Evolutionary conservation across 805 yeast genomes (phyloP), one percentile per base, ranked within the genome.

Genomic region (Hanseniaspora guilliermondii): DNA sequence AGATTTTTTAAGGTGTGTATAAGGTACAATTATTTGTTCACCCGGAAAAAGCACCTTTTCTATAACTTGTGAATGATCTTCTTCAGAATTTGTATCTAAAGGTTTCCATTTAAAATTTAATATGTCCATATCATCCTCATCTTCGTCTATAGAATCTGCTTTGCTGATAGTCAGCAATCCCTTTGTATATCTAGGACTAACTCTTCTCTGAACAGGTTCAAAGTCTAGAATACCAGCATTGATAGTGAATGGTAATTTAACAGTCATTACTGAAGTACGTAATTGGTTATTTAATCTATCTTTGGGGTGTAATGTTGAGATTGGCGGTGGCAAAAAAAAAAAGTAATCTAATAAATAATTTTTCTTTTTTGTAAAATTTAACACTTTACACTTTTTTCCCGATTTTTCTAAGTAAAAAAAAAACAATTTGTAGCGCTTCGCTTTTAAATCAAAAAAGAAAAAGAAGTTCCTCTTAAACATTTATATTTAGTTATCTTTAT

Each of bases 21-120:
- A 42, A 6, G 54, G 54, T 6, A 50, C 44, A 6, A 50, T 50
- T 6, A 50, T 37, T 21, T 50, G 54, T 17, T 50, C 54, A 33
- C 54, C 54, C 2, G 46, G 36, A 5, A 50, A 35, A 22, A 50
- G 21, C 4, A 50, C 37, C 30, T 44, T 50, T n/a, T 50, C 54
- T 44, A 50, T 42, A 21, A 25, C 30, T 19, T 44, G 40, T 2
- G 25, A 33, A 21, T 25, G 16, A 14, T 42, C 38, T 27, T 32
- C 39, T 9, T 22, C 38, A 14, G 40, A 35, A 6, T 2, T 11
- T 30, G 22, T 24, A 9, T 50, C 46, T 5, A 42, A 42, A 12
- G 54, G 54, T 19, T 50, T 44, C 54, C 54, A 50, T 12, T 36
- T 33, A 4, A 50, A 44, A 21, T 24, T 42, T 32, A 50, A 42